Evolutionary conservation across 495 filamentous ascomycete species (phyloP), one percentile per base, ranked within the genome.

Genomic region (Aspergillus sclerotiicarbonarius): DNA sequence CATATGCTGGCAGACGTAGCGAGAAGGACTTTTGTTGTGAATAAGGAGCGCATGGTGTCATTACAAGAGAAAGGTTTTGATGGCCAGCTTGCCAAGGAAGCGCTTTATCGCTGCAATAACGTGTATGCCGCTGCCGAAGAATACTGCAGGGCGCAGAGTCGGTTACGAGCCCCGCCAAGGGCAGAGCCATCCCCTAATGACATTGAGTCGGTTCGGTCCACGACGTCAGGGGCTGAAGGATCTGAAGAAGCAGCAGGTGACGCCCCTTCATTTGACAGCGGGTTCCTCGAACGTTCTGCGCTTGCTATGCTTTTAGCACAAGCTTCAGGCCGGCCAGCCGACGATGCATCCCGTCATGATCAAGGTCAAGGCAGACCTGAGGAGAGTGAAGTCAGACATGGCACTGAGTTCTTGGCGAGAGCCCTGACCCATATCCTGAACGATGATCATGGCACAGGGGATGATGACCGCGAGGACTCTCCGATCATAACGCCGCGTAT

Each of bases 51-150:
- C 8, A 56, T 78, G 3, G 67, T 63, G 39, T 59, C 67, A 21
- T 60, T 87, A 31, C 68, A 66, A 37, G 77, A 74, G 16, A 67
- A 78, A 47, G 81, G 81, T 0, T 85, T 72, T 57, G 77, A 82
- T 31, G 65, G 76, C 29, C 80, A 83, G 8, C 73, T 96, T 29
- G 86, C 81, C 13, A 79, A 78, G n/a, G 92, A 97, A 71, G 90
- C 90, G 16, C 72, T 92, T 5, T 96, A 89, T 65, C 84, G 92
- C 21, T 92, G 92, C 68, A 86, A 88, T 56, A 90, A 91, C 57
- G 79, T 80, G 29, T 62, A 71, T 10, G 65, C 68, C 7, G 67
- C 77, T 8, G 88, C 91, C 9, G 68, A 76, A 37, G 89, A 93
- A 60, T 97, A 97, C 64, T 94, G 90, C 69, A 80, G 74, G 46